Evolutionary conservation across 345 rosid genomes (phyloP), one percentile per base, ranked within the genome.

Genomic region (Jatropha curcas): DNA sequence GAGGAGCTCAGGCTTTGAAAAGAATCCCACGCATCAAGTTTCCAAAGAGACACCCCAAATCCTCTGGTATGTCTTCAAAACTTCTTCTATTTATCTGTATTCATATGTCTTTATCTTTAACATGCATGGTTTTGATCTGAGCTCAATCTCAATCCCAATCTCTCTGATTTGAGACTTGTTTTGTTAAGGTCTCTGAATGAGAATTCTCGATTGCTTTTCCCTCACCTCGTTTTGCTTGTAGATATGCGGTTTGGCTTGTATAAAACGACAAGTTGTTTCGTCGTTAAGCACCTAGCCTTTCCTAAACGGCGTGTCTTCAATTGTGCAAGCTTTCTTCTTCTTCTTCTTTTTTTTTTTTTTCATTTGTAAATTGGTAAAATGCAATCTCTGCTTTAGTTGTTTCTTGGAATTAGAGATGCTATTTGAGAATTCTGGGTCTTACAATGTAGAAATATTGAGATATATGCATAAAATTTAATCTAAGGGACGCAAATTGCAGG

Each of bases 1-100:
- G 82, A 76, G 87, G 82, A 20, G 87, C 79, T 60, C 89, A 88
- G 77, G 87, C 84, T 12, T 63, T 88, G 83, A 94, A 90, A 88
- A 86, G 97, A 84, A 85, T 94, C 70, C 97, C 97, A 71, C 90
- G 92, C 78, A 91, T 94, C 82, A 94, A 86, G 77, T 91, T 94
- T 39, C 97, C 97, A 50, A 88, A 80, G 71, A 72, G 97, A 56
- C 89, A 82, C 52, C 65, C 81, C 8, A 86, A 88, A 7, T 58
- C 91, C 48, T 79, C 90, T 72, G 86, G 90, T 89, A 16, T 69
- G 20, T n/a, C 30, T 50, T 11, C 45, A 24, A 11, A 7, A 11
- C 2, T 14, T 27, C 10, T 8, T 64, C 17, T 51, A 9, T 48
- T 52, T 39, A 27, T 30, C n/a, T 35, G 30, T 30, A 43, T 17